phyloP scores from a whole-genome alignment of 768 basidiomycete species.

The Russula sp. region DNA sequence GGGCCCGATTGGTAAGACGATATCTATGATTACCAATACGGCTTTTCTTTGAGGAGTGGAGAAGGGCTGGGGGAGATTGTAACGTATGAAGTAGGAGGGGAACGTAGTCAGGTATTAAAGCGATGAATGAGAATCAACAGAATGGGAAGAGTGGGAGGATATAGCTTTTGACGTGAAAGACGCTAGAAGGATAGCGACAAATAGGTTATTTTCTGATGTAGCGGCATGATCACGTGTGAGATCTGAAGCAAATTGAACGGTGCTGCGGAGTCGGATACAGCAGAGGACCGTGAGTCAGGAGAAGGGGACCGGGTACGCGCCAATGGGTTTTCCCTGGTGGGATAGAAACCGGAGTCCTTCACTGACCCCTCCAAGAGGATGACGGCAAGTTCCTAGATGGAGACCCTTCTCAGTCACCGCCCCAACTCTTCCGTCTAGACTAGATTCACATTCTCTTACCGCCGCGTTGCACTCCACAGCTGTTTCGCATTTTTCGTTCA shows the following conservation, averaged over 20 bases:
- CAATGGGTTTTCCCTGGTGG: not conserved
- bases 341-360: too few species aligned
- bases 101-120: not conserved
- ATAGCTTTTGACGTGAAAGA: too few species aligned
- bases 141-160: not conserved
- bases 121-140: not conserved
- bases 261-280: slow-evolving; percentile 6
- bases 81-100: not conserved
- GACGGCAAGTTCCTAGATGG: too few species aligned
- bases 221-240: not conserved
- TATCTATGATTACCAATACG: not conserved
- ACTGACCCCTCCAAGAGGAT: too few species aligned
- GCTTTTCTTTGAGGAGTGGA: not conserved
- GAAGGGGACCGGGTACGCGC: not conserved
- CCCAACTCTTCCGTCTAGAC: too few species aligned
- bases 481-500: not conserved
- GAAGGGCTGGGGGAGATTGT: not conserved
- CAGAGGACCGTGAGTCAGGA: not conserved
- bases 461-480: too few species aligned
- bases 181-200: too few species aligned
- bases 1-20: not conserved
- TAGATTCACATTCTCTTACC: too few species aligned
- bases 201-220: too few species aligned
- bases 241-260: not conserved
- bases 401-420: not conserved